Percentiles rank a stretch among this genome's conserved stretches.
These are phyloP conservation scores for Closterium sp. DNA, from an alignment of 139 green algal species.

Conservation along the genomic window DNA sequence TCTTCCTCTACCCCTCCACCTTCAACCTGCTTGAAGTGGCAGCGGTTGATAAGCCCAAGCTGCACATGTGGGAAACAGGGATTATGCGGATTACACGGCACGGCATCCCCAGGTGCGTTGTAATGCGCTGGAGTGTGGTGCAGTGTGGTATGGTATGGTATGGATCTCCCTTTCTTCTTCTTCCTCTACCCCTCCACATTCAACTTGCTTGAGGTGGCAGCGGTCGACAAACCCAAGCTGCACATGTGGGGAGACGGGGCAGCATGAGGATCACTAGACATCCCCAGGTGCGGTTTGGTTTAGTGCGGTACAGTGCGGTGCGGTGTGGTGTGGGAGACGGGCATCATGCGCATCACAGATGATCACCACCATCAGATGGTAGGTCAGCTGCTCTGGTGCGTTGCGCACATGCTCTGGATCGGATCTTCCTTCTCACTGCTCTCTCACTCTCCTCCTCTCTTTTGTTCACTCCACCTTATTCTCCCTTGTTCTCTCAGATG, in stretches of 20 bases:
- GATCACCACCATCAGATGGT: constrained; percentile 43
- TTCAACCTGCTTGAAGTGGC: too few species aligned
- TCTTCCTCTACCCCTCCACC: too few species aligned
- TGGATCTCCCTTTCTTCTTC: constrained; percentile 95
- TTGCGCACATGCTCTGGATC: constrained; percentile 88
- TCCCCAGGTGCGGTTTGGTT: constrained; percentile 60
- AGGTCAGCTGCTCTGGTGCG: constrained; percentile 84
- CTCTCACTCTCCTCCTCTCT: too few species aligned
- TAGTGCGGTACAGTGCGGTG: neutral
- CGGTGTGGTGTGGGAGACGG: too few species aligned
- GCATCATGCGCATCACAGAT: too few species aligned
- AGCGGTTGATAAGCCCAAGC: too few species aligned
- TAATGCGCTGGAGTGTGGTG: constrained; percentile 83
- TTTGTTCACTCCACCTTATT: too few species aligned
- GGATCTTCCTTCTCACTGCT: constrained; percentile 90
- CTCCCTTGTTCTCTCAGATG: too few species aligned
- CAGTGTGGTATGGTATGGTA: constrained; percentile 84
- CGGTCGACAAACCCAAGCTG: constrained; percentile 88
- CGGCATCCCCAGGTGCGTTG: constrained; percentile 48
- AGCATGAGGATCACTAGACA: constrained; percentile 90
- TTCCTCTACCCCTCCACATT: constrained; percentile 99
- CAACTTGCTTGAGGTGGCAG: constrained; percentile 95
- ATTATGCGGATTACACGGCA: too few species aligned
- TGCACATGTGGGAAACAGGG: too few species aligned
- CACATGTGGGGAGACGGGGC: constrained; percentile 97